Conservation (phyloP, 192 early-diverging fungal genomes). For the Gryganskiella cystojenkinii region DNA sequence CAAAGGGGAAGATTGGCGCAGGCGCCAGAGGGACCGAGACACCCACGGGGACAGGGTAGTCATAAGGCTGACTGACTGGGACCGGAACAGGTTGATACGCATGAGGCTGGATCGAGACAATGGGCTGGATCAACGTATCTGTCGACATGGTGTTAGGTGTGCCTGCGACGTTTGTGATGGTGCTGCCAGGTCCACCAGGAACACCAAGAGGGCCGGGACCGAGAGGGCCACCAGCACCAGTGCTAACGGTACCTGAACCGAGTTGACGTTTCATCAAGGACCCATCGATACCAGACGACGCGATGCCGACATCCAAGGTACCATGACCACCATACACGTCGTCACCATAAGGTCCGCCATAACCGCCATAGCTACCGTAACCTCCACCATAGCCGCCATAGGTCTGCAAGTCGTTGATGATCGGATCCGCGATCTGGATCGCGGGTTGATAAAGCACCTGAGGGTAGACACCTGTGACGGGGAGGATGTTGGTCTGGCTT, state of each 20-base stretch:
- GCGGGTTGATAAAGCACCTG: conserved; percentile 20
- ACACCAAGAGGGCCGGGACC: not conserved
- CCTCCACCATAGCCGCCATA: not conserved
- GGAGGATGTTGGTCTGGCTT: conserved; percentile 17
- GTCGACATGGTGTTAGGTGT: conserved; percentile 7
- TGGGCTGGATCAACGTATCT: conserved; percentile 35
- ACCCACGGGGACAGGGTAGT: conserved; percentile 34
- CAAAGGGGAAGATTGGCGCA: not conserved
- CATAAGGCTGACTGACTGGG: conserved; percentile 26
- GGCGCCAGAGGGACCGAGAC: conserved; percentile 20
- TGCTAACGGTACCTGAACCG: not conserved
- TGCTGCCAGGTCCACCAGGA: not conserved
- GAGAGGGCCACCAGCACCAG: not conserved
- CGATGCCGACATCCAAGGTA: too few species aligned
- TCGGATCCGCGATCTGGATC: conserved; percentile 20
- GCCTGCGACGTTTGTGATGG: not conserved
- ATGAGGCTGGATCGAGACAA: conserved; percentile 34
- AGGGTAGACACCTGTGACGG: conserved; percentile 29
- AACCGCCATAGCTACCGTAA: not conserved
- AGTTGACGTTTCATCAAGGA: conserved; percentile 6
- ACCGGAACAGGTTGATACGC: conserved; percentile 30
- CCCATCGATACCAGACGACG: too few species aligned
- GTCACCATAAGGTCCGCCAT: not conserved
- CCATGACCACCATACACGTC: not conserved
- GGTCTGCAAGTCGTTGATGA: conserved; percentile 11